These are phyloP conservation scores for Tolypocladium inflatum DNA, from an alignment of 2,329 filamentous ascomycete genomes.

Conservation along the genomic window DNA sequence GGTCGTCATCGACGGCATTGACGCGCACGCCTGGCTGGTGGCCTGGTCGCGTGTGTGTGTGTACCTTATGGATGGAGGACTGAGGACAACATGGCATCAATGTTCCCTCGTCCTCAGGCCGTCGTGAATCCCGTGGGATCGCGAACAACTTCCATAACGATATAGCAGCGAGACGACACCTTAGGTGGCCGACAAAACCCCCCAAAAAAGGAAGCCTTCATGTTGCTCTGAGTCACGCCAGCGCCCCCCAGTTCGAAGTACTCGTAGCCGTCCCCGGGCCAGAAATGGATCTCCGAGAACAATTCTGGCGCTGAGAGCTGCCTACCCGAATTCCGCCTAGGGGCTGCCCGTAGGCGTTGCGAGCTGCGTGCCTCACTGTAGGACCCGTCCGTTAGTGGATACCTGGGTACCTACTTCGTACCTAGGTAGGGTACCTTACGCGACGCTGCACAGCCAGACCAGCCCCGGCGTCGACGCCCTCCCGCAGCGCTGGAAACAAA, in stretches of 20 bases:
- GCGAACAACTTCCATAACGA: background rate
- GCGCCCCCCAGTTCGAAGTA: too few species aligned
- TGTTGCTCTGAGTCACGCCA: background rate
- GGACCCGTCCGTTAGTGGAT: background rate
- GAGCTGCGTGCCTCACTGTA: background rate
- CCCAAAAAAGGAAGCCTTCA: background rate
- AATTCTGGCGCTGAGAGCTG: background rate
- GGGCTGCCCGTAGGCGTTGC: background rate
- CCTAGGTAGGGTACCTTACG: too few species aligned
- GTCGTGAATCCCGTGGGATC: background rate
- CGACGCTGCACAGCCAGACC: background rate
- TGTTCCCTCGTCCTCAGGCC: background rate
- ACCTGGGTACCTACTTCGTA: too few species aligned
- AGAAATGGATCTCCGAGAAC: background rate
- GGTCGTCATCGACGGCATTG: background rate
- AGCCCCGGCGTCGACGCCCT: background rate
- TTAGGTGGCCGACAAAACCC: too few species aligned
- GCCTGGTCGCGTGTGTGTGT: constrained; percentile 5
- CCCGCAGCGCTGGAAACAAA: background rate
- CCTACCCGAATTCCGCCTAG: background rate
- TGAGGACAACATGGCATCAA: background rate
- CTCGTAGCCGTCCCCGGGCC: background rate
- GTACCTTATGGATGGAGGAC: background rate
- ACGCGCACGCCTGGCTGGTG: constrained; percentile 8
- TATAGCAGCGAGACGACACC: background rate